Evolutionary conservation across 2,329 filamentous ascomycete species (phyloP).

Genomic region (Trichothecium sympodiale): DNA sequence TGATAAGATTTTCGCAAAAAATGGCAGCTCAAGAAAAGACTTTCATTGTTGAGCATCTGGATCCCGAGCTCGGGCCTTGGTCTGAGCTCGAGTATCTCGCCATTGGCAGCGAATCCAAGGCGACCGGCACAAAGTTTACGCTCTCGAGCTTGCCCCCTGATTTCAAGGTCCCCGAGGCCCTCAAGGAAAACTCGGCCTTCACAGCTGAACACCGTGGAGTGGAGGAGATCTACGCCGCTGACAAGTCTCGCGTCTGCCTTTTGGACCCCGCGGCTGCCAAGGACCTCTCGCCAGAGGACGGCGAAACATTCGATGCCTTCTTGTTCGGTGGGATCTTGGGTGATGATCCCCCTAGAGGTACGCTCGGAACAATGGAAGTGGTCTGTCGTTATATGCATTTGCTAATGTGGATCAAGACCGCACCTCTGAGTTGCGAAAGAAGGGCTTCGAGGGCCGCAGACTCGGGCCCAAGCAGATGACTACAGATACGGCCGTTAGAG

Average conservation of each 20-base stretch:
- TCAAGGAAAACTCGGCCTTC: constrained; percentile 49
- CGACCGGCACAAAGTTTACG: constrained; percentile 58
- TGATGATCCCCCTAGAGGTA: constrained; percentile 88
- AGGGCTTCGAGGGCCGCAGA: constrained; percentile 79
- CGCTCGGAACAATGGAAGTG: constrained; percentile 13
- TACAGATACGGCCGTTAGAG: constrained; percentile 90
- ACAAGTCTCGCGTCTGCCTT: constrained; percentile 72
- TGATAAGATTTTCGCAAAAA: background rate
- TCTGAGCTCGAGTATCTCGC: constrained; percentile 84
- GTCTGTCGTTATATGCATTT: constrained; percentile 7
- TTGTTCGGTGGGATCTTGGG: constrained; percentile 93
- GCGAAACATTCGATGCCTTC: constrained; percentile 75
- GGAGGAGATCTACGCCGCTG: constrained; percentile 65
- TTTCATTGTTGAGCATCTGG: constrained; percentile 93
- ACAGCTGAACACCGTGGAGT: constrained; percentile 66
- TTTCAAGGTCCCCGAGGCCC: constrained; percentile 51
- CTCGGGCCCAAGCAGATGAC: constrained; percentile 96
- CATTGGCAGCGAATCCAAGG: constrained; percentile 72
- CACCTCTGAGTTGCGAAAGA: constrained; percentile 88
- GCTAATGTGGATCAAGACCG: constrained; percentile 48
- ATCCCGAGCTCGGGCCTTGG: constrained; percentile 89
- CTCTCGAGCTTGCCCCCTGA: constrained; percentile 67
- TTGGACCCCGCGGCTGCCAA: constrained; percentile 75
- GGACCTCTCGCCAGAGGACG: constrained; percentile 77
- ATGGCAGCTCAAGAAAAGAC: constrained; percentile 46